phyloP scores from a whole-genome alignment of 768 basidiomycete species.

The Collybia sordida region DNA sequence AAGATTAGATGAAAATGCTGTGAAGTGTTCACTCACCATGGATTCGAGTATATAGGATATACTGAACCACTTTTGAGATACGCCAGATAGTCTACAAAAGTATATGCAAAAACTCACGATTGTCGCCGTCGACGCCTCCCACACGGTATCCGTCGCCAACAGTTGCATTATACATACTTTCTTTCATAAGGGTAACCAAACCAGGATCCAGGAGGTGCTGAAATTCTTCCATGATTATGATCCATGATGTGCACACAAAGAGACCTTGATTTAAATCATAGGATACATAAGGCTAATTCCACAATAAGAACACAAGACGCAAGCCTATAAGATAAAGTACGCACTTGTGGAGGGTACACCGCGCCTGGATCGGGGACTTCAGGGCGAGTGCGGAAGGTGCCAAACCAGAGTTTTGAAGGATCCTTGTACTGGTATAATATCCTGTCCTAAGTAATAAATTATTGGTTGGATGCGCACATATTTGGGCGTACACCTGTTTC shows the following conservation, averaged over 20 bases:
- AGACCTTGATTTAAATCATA: slow-evolving; percentile 26
- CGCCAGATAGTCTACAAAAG: too few species aligned
- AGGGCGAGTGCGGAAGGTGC: slow-evolving; percentile 19
- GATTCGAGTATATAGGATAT: slow-evolving; percentile 27
- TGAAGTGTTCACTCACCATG: slow-evolving; percentile 17
- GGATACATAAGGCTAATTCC: slow-evolving; percentile 18
- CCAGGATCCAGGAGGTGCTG: slow-evolving; percentile 21
- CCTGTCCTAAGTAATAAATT: too few species aligned
- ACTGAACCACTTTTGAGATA: slow-evolving; percentile 11
- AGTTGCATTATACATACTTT: slow-evolving; percentile 31
- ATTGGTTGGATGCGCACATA: background rate
- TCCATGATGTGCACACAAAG: slow-evolving; percentile 28
- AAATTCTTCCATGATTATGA: slow-evolving; percentile 30
- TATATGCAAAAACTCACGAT: slow-evolving; percentile 15
- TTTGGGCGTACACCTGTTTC: slow-evolving; percentile 17
- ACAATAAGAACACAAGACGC: background rate
- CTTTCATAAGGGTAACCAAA: slow-evolving; percentile 21
- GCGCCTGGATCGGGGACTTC: slow-evolving; percentile 13
- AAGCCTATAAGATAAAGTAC: background rate
- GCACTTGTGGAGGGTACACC: slow-evolving; percentile 14
- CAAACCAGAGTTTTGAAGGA: slow-evolving; percentile 26
- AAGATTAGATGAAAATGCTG: background rate
- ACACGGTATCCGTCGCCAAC: slow-evolving; percentile 30
- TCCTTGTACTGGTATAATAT: slow-evolving; percentile 19
- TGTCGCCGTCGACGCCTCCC: slow-evolving; percentile 27